These are phyloP conservation scores for Cyberlindnera americana DNA, from an alignment of 805 yeast genomes.

Conservation along the genomic window DNA sequence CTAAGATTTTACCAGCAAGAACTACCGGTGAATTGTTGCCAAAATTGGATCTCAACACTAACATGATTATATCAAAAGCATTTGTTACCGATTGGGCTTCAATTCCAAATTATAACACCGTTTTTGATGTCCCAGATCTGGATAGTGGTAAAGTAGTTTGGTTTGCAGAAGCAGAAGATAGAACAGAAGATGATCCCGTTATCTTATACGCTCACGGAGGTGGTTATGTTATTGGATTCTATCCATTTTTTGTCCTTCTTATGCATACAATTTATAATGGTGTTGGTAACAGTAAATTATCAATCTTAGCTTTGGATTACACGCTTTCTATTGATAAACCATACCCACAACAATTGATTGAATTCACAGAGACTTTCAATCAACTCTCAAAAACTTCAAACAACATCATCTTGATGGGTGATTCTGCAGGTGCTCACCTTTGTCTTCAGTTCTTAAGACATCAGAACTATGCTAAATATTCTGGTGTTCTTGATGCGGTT, in stretches of 20 bases:
- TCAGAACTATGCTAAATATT: slow-evolving; percentile 4
- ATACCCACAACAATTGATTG: slow-evolving; percentile 28
- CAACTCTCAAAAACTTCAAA: slow-evolving; percentile 15
- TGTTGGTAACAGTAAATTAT: slow-evolving; percentile 14
- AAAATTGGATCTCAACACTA: slow-evolving; percentile 3
- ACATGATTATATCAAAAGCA: slow-evolving; percentile 6
- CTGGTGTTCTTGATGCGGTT: slow-evolving; percentile 3
- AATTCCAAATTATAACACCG: slow-evolving; percentile 5
- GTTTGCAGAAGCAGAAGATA: slow-evolving; percentile 27
- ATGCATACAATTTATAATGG: slow-evolving; percentile 2
- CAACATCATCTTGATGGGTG: slow-evolving; percentile 28
- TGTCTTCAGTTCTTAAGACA: slow-evolving; percentile 20
- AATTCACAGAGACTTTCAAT: slow-evolving; percentile 21
- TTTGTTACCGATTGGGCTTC: slow-evolving; percentile 5
- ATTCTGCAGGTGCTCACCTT: slow-evolving; percentile 32
- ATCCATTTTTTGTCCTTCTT: slow-evolving; percentile 8
- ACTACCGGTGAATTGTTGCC: slow-evolving; percentile 4
- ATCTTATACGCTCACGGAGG: slow-evolving; percentile 17
- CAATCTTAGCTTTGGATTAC: slow-evolving; percentile 29
- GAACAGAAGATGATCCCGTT: slow-evolving; percentile 18
- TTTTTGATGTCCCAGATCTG: slow-evolving; percentile 3
- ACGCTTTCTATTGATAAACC: slow-evolving; percentile 23
- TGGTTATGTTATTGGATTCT: slow-evolving; percentile 13
- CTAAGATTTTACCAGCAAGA: slow-evolving; percentile 7
- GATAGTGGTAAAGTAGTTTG: slow-evolving; percentile 5